Evolutionary conservation across 78 protist genomes (phyloP), one percentile per base, ranked within the genome.

Genomic region (Bodo saltans): DNA sequence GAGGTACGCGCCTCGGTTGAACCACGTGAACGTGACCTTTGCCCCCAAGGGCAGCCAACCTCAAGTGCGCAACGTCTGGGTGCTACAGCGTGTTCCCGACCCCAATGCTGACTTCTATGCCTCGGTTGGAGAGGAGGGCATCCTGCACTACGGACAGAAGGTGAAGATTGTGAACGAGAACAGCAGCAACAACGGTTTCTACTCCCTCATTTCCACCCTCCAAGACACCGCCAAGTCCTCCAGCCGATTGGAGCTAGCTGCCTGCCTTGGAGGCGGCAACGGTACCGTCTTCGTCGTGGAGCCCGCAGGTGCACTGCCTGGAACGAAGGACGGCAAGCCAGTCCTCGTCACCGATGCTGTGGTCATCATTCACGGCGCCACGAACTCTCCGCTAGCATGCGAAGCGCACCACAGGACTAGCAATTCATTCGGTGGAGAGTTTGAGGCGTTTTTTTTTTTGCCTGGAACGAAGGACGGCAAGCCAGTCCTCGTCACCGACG

Each of bases 101-200:
- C 53, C 4, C 38, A 3, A 4, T 38, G 42, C 3, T 28, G 39
- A 8, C 34, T 39, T 76, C 34, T 39, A 76, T 29, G 41, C 35
- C 35, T 23, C 34, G 37, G 30, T 4, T 3, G 8, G 8, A 27
- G 81, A 76, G 34, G 52, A 25, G 35, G 79, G 35, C 26, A 29
- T 76, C 68, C 69, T 76, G 67, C 81, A 76, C 81, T 76, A 37
- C 81, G 81, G 81, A 26, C 81, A 76, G 69, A 32, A 8, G 37
- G 72, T 76, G 34, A 3, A 23, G 41, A 8, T 76, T 35, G 60
- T 40, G 34, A 76, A 76, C 81, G 28, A 17, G 69, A 8, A 37
- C 67, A 2, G 12, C 67, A 12, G 39, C 81, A 47, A 47, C n/a
- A 67, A 76, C 40, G 67, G 42, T 27, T 28, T 30, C 67, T 67